Percentiles rank a stretch among this genome's conserved stretches.
phyloP scores from a whole-genome alignment of 192 early-diverging fungal species.

The Coemansia sp. region DNA sequence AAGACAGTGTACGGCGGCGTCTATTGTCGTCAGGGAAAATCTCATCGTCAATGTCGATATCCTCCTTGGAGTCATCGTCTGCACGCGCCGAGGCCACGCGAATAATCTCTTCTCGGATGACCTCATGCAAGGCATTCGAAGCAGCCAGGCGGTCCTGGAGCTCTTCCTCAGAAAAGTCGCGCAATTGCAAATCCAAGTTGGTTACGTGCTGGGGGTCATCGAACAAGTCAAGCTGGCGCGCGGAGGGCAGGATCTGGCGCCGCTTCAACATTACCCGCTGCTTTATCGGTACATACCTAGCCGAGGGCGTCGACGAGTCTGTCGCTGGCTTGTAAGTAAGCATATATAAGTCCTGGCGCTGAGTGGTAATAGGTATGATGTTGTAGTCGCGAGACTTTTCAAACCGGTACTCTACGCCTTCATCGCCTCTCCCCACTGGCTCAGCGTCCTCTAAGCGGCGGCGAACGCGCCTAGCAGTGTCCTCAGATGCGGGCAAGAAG shows the following conservation, averaged over 20 bases:
- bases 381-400: constrained; percentile 43
- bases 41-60: constrained; percentile 30
- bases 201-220: constrained; percentile 33
- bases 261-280: constrained; percentile 38
- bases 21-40: constrained; percentile 14
- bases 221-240: constrained; percentile 10
- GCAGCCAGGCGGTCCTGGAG: constrained; percentile 29
- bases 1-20: constrained; percentile 23
- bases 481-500: constrained; percentile 37
- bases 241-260: constrained; percentile 16
- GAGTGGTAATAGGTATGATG: constrained; percentile 12
- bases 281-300: constrained; percentile 36
- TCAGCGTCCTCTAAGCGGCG: constrained; percentile 7
- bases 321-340: constrained; percentile 11
- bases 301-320: constrained; percentile 7
- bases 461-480: constrained; percentile 16
- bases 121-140: constrained; percentile 20
- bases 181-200: constrained; percentile 36
- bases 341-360: constrained; percentile 43
- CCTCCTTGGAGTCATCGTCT: constrained; percentile 20
- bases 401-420: constrained; percentile 34
- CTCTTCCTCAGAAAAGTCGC: constrained; percentile 43
- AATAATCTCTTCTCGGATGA: constrained; percentile 31
- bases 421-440: constrained; percentile 7
- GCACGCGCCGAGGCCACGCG: neutral